phyloP scores from a whole-genome alignment of 176 grass and related monocot genomes.

The Triticum urartu region DNA sequence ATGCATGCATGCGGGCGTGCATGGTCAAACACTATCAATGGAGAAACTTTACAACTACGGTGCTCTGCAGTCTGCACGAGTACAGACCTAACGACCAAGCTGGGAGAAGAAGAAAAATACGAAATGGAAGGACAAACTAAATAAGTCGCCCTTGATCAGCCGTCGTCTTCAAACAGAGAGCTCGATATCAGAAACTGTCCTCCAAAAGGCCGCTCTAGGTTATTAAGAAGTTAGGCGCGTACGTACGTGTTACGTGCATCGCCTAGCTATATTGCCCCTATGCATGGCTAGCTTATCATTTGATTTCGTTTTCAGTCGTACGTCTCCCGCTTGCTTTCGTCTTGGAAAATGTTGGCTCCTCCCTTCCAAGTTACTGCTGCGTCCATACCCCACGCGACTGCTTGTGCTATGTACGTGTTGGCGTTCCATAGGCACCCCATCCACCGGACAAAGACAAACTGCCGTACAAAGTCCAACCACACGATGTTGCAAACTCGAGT shows the following conservation, averaged over 20 bases:
- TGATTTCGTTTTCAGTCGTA: neutral
- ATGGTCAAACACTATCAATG: neutral
- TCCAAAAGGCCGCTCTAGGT: neutral
- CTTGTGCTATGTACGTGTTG: neutral
- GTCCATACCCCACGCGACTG: neutral
- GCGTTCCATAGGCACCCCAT: no score
- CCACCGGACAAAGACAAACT: no score
- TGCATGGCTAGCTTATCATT: slow-evolving; percentile 12
- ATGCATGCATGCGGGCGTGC: neutral
- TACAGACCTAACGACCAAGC: neutral
- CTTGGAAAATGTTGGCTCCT: neutral
- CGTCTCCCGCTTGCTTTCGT: neutral
- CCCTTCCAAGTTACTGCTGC: slow-evolving; percentile 1
- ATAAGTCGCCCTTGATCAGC: neutral
- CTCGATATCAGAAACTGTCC: neutral
- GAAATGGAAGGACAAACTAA: neutral
- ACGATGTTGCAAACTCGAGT: no score
- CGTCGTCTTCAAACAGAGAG: neutral
- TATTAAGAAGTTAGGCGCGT: slow-evolving; percentile 8
- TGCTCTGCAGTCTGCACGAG: no score
- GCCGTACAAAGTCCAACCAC: no score
- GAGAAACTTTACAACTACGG: neutral
- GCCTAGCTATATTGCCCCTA: neutral
- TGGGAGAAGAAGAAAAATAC: no score
- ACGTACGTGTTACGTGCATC: neutral